A percentile compares a stretch with the other conserved stretches of the same genome.
These are phyloP conservation scores for Debaryomycetaceae sp. DNA, from an alignment of 1,139 yeast genomes.

Conservation along the genomic window DNA sequence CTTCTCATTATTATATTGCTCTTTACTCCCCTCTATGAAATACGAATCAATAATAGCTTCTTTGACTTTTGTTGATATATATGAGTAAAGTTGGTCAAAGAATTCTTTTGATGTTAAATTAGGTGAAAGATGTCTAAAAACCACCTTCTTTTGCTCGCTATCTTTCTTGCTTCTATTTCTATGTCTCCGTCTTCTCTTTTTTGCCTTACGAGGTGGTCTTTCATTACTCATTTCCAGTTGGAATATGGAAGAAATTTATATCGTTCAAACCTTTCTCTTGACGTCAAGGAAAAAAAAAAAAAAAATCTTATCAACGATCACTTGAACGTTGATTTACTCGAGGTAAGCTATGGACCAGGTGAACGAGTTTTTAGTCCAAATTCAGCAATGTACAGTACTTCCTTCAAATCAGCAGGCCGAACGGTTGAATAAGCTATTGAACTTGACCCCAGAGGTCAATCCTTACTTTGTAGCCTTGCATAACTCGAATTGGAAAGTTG, in stretches of 20 bases:
- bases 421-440: conserved; percentile 4
- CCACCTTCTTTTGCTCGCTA: conserved; percentile 9
- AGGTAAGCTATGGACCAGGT: conserved; percentile 4
- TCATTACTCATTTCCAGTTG: neutral
- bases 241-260: neutral
- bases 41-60: conserved; percentile 11
- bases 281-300: neutral
- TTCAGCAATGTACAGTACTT: conserved; percentile 3
- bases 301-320: neutral
- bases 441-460: conserved; percentile 9
- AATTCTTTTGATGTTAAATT: conserved; percentile 16
- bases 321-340: neutral
- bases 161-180: too few relatives aligned
- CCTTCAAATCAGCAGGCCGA: conserved; percentile 5
- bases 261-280: neutral
- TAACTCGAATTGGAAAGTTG: conserved; percentile 5
- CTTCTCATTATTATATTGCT: conserved; percentile 20
- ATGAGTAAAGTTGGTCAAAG: conserved; percentile 13
- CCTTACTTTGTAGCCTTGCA: conserved; percentile 12
- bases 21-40: conserved; percentile 18
- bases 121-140: conserved; percentile 20
- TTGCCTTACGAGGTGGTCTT: neutral
- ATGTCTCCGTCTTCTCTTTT: neutral
- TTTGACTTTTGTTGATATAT: conserved; percentile 3
- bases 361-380: conserved; percentile 4